phyloP scores from a whole-genome alignment of 352 stramenopile genomes.

The Phytopythium montanum region DNA sequence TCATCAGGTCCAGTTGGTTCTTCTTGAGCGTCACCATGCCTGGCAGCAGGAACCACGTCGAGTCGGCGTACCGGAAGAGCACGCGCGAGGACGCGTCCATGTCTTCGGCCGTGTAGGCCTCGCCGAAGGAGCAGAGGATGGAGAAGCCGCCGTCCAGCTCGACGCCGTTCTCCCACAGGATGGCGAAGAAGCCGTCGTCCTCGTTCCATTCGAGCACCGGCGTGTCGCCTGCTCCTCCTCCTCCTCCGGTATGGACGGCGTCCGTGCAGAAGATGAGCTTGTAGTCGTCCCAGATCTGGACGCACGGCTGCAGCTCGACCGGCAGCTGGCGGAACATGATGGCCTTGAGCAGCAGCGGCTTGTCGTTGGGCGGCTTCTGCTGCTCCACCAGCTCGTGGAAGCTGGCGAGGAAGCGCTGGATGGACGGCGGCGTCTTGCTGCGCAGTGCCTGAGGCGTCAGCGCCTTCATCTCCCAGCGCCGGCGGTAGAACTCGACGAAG shows the following conservation, averaged over 20 bases:
- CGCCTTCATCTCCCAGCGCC: conserved; percentile 71
- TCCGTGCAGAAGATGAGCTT: conserved; percentile 65
- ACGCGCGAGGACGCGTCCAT: conserved; percentile 64
- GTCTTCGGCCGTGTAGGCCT: conserved; percentile 57
- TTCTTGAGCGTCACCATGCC: conserved; percentile 76
- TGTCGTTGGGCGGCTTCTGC: conserved; percentile 52
- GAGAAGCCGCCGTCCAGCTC: conserved; percentile 79
- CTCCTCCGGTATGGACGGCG: conserved; percentile 11
- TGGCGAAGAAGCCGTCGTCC: conserved; percentile 75
- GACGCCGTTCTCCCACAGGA: conserved; percentile 76
- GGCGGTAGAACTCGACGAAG: conserved; percentile 90
- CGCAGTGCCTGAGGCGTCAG: conserved; percentile 56
- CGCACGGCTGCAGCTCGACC: conserved; percentile 64
- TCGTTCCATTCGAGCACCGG: conserved; percentile 78
- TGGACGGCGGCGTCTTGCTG: conserved; percentile 71
- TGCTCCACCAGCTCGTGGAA: conserved; percentile 58
- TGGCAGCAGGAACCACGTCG: conserved; percentile 68
- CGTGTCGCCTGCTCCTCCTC: conserved; percentile 12
- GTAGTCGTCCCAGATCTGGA: conserved; percentile 86
- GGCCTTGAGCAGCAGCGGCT: conserved; percentile 71
- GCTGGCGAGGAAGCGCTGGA: conserved; percentile 65
- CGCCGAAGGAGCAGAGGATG: conserved; percentile 80
- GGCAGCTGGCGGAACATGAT: conserved; percentile 72
- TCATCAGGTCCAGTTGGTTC: conserved; percentile 75
- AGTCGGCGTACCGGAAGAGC: conserved; percentile 76